Evolutionary conservation across 23 red algal species (phyloP), one percentile per base, ranked within the genome.

Genomic region (Gracilariopsis chorda): DNA sequence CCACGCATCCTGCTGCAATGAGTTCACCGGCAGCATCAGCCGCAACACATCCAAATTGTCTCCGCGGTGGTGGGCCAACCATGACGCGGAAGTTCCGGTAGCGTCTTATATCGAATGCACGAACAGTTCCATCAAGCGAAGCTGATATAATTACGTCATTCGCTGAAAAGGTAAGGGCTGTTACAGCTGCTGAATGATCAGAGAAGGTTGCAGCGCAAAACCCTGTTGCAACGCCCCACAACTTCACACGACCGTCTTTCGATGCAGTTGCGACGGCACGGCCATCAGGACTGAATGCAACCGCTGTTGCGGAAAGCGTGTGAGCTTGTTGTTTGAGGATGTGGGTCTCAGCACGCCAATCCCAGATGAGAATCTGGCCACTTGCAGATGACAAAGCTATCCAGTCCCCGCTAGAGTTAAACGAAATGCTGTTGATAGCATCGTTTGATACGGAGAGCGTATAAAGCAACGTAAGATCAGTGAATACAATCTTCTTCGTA

Each of bases 251-350:
- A 12, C 93, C 97, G 61, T 99, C 97, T 16, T 75, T 88, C 27
- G 84, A 92, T 16, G 90, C 97, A 6, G 93, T 99, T 33, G 67
- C 97, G 62, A 99, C 70, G 3, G 93, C 78, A 2, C 90, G 83
- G 2, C 97, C 97, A 78, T 95, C 86, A 21, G 93, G 97, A 48
- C 90, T 77, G 82, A 92, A 99, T 40, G 93, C 83, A 43, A 94
- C 72, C 48, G 87, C 53, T 49, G 63, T 92, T 36, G 90, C 75
- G n/a, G 80, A 57, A 28, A 94, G 69, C n/a, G 64, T 48, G 62
- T 99, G 97, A 17, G 85, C 77, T 80, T 99, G 92, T 72, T 96
- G 97, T 69, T 99, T 99, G 33, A 99, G 88, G 41, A 99, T 86
- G 75, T 99, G 93, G 5, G 90, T 94, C 77, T 99, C 97, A 35